Evolutionary conservation across 164 flowering plant species (phyloP), one percentile per base, ranked within the genome.

Genomic region (Vitis rotundifolia): DNA sequence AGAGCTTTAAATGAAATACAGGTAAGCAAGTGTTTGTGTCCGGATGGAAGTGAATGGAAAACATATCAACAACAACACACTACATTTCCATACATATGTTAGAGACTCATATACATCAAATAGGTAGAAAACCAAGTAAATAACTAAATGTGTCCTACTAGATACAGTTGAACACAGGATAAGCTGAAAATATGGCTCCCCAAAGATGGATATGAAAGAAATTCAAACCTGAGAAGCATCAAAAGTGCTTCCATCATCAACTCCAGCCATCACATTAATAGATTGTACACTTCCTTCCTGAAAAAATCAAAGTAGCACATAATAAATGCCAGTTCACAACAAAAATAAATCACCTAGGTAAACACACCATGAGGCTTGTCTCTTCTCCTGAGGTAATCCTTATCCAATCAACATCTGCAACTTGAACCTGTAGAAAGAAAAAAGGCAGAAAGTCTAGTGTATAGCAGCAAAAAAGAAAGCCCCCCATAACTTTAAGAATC

Each of bases 351-450:
- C 29, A 26, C 18, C 44, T 18, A 15, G 28, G 10, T 18, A 66
- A 62, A 70, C 75, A 67, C 67, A 90, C 95, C 96, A 88, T 75
- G 44, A 92, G 78, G 83, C 91, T 88, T 72, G 90, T 87, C 69
- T 82, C 93, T 64, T 88, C 90, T 50, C 70, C 76, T 8, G 94
- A 82, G 63, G 61, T 66, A 58, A 94, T 89, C 79, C 84, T 88
- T 48, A 94, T 84, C 99, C 98, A 94, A 68, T 94, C 98, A n/a
- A 94, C 67, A 73, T 92, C 96, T 18, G 93, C 94, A 77, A 94
- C 98, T 80, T 76, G 88, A 55, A 92, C 95, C 97, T 90, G 83
- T 15, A 71, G 71, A 49, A 48, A 37, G 44, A 37, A 37, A 37
- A 37, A 37, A 5, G 7, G 44, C 44, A 37, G 44, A 37, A 37